Base-by-base conservation (phyloP, 345 rosid species). In the Syzygium jambos region DNA sequence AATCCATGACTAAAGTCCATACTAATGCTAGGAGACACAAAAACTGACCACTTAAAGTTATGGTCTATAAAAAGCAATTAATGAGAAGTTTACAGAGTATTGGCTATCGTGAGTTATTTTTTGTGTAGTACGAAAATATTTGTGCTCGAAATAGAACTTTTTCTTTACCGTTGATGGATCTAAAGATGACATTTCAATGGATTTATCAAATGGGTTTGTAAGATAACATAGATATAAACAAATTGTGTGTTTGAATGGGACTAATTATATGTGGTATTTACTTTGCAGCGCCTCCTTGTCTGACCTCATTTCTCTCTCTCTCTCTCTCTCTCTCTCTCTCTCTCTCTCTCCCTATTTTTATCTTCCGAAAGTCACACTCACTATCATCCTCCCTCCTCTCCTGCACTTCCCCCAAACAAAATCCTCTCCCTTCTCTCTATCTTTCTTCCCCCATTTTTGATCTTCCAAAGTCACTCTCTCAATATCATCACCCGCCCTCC, bases 301-400 rank as follows among this genome's bases (percentile, higher is more conserved):
- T 73, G 49, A 38, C 80, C 80, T 38, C 43, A 73, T 19, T 73
- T 73, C 38, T 19, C 29, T 84, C 77, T 29, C 23, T 29, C 22
- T 68, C 53, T 43, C 30, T 51, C 85, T 22, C 25, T 51, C 43
- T 78, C 51, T 34, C 84, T 41, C 85, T 43, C 30, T 82, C 23
- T 52, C 86, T 16, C 85, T 52, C 85, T 8, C 85, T 11, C 30
- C 14, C 86, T 55, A 84, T 84, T 84, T 84, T 84, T 84, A 84
- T 84, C 86, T 84, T 55, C 86, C 86, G 59, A 84, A 52, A 84
- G 56, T n/a, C 85, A 29, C 86, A n/a, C 86, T 52, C 86, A 52
- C 86, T 29, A 4, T 29, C 86, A 84, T 34, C 59, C 61, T 17
- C 15, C 46, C 59, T 49, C 85, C 43, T 16, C 86, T 53, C 86